Base-by-base conservation (phyloP, 2,329 filamentous ascomycete species). In the Proliferodiscus dingleyae region DNA sequence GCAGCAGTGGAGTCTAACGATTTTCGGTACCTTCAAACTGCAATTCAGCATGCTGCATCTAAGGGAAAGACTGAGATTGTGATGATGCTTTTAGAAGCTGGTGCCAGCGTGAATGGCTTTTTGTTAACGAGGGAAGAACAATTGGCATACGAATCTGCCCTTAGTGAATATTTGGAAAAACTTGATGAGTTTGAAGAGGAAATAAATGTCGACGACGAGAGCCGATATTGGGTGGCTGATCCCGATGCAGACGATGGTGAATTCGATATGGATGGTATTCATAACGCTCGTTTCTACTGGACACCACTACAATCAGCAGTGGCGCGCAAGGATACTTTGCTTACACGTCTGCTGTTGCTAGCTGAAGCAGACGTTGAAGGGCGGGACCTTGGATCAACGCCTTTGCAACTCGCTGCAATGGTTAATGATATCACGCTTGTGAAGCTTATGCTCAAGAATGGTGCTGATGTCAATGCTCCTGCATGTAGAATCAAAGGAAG, bases 321-420 rank as follows among this genome's bases (percentile, higher is more conserved):
- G 18, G 37, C 43, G 16, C 36, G 36, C 33, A 18, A 45, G 26
- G 42, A 50, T 45, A 13, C 2, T 8, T 36, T 39, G 18, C 46
- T 49, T 38, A 45, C 47, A 37, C 45, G 41, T 22, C 40, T 45
- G 19, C 40, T 61, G 29, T 32, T 61, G 4, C 39, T 43, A 41
- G 37, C 47, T 24, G 57, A 53, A 10, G 57, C 58, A 13, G 47
- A 57, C 30, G 38, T 53, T 9, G 55, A 59, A 36, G 47, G 45
- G 46, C 51, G 24, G 45, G 46, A 19, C 16, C 36, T 26, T 42
- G 41, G 45, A 42, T 26, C 34, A 10, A 45, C 43, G 24, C 30
- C 44, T 32, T 34, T 46, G 19, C 28, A 53, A 53, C 8, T 50
- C 49, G 46, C 41, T 50, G 38, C 41, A 45, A 1, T 38, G 37